phyloP scores from a whole-genome alignment of 768 basidiomycete genomes.

The Crassisporium funariophilum region DNA sequence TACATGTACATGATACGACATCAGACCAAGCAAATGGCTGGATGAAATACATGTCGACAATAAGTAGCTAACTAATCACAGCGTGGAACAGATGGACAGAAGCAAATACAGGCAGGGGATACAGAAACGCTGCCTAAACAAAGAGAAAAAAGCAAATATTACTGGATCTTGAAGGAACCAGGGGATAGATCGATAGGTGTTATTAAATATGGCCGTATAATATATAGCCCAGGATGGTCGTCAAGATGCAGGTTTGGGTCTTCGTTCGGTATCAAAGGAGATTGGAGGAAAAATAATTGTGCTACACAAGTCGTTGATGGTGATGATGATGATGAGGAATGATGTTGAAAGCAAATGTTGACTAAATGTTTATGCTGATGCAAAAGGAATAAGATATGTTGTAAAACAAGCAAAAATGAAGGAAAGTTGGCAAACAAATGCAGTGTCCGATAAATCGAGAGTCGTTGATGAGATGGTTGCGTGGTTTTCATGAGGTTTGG shows the following conservation, averaged over 20 bases:
- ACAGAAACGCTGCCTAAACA: neutral
- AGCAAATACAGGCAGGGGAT: neutral
- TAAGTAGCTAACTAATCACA: too few species aligned
- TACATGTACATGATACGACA: too few species aligned
- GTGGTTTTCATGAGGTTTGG: slow-evolving; percentile 15
- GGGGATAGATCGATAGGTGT: slow-evolving; percentile 10
- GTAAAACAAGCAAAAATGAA: slow-evolving; percentile 5
- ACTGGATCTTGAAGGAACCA: slow-evolving; percentile 9
- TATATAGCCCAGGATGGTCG: slow-evolving; percentile 20
- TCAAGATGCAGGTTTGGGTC: slow-evolving; percentile 20
- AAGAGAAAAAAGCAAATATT: slow-evolving; percentile 22
- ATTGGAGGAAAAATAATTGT: slow-evolving; percentile 12
- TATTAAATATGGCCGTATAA: slow-evolving; percentile 27
- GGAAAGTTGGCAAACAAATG: slow-evolving; percentile 2
- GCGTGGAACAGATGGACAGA: neutral
- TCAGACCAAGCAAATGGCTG: too few species aligned
- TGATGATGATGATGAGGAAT: slow-evolving; percentile 4
- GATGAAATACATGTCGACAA: too few species aligned
- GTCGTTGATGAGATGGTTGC: slow-evolving; percentile 9
- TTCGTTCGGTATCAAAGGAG: slow-evolving; percentile 1
- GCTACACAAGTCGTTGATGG: slow-evolving; percentile 12
- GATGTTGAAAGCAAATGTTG: slow-evolving; percentile 5
- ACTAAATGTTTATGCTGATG: slow-evolving; percentile 6
- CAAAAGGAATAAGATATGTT: slow-evolving; percentile 17
- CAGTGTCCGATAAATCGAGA: slow-evolving; percentile 10